These are phyloP conservation scores for Massariosphaeria phaeospora DNA, from an alignment of 495 filamentous ascomycete species.

Conservation along the genomic window DNA sequence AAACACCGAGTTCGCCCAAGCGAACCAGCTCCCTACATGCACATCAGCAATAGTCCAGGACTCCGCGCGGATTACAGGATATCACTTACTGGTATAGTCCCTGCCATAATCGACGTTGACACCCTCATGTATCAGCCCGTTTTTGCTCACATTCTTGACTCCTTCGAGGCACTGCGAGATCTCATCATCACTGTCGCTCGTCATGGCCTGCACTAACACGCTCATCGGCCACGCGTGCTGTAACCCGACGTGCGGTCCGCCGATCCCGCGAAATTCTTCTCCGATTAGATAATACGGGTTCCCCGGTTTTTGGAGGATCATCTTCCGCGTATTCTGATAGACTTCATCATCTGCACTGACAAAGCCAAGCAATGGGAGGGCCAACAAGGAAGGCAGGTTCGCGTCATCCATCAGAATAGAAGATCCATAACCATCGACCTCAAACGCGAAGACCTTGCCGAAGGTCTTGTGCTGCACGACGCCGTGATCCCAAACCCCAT, in stretches of 20 bases:
- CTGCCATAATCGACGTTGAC: conserved; percentile 71
- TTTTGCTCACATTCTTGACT: conserved; percentile 64
- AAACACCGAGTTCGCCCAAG: conserved; percentile 97
- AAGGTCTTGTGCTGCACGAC: conserved; percentile 77
- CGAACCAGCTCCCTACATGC: conserved; percentile 62
- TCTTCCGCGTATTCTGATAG: conserved; percentile 87
- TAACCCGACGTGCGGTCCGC: conserved; percentile 78
- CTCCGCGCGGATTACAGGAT: neutral
- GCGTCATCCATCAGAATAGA: conserved; percentile 95
- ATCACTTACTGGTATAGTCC: conserved; percentile 67
- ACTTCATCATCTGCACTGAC: conserved; percentile 57
- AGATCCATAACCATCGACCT: conserved; percentile 94
- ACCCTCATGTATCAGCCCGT: conserved; percentile 88
- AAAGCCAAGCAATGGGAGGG: conserved; percentile 85
- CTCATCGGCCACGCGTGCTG: conserved; percentile 97
- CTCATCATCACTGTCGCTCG: conserved; percentile 79
- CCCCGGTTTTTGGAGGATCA: conserved; percentile 70
- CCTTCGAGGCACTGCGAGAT: conserved; percentile 65
- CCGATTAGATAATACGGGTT: conserved; percentile 91
- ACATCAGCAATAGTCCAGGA: neutral
- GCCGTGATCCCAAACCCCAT: conserved; percentile 82
- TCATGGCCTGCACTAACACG: conserved; percentile 83
- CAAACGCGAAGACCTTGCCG: conserved; percentile 90
- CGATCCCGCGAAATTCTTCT: conserved; percentile 77
- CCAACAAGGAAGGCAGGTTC: conserved; percentile 85